Percentiles rank a stretch among this genome's conserved stretches.
These are phyloP conservation scores for Radiomyces spectabilis DNA, from an alignment of 192 early-diverging fungal genomes.

Conservation along the genomic window DNA sequence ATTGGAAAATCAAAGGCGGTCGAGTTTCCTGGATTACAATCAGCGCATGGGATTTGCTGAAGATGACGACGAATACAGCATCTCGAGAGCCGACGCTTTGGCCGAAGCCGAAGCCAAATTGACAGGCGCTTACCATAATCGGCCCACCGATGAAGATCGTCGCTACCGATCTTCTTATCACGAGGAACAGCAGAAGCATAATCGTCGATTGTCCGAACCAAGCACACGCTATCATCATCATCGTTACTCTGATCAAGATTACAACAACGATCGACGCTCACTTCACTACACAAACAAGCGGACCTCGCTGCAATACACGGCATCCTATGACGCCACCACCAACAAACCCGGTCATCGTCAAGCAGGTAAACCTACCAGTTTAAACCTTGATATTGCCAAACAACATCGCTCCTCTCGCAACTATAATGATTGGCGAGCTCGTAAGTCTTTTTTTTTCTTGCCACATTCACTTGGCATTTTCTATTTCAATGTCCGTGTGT, in stretches of 20 bases:
- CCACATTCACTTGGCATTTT: no score
- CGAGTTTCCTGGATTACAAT: no score
- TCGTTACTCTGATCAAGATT: background rate
- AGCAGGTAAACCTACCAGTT: background rate
- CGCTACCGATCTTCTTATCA: background rate
- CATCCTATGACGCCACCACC: background rate
- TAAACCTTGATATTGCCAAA: background rate
- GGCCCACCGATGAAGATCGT: background rate
- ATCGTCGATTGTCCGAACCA: background rate
- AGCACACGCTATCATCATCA: background rate
- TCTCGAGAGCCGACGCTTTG: constrained; percentile 15
- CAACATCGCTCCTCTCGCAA: background rate
- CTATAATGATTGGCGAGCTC: constrained; percentile 1
- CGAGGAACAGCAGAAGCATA: background rate
- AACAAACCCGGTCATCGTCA: background rate
- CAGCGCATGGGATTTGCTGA: background rate
- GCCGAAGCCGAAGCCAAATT: constrained; percentile 31
- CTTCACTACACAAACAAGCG: no score
- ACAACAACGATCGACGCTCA: background rate
- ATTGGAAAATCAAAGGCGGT: no score
- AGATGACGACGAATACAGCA: constrained; percentile 7
- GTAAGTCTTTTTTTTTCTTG: constrained; percentile 1
- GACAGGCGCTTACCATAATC: constrained; percentile 11
- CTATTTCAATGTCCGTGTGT: no score
- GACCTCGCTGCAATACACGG: background rate